These are phyloP conservation scores for Pichia sp. DNA, from an alignment of 1,139 yeast species.

Conservation along the genomic window DNA sequence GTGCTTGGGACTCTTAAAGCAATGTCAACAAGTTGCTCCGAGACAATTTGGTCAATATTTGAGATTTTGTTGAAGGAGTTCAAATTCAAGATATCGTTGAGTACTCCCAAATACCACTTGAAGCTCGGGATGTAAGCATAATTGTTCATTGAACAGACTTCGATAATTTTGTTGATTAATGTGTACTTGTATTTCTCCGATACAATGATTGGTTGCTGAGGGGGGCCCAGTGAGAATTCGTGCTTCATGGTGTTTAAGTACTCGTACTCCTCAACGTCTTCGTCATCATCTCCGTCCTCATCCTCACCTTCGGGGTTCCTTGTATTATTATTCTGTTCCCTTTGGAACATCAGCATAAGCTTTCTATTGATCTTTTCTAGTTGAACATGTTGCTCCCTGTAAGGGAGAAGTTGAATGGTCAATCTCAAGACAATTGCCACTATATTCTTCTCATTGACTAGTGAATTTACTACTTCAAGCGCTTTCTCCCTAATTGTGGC, in stretches of 20 bases:
- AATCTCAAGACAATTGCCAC: constrained; percentile 59
- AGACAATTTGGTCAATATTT: constrained; percentile 47
- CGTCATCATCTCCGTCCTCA: constrained; percentile 14
- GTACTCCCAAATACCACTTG: constrained; percentile 78
- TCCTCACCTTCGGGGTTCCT: too few relatives aligned
- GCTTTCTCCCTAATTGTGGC: constrained; percentile 80
- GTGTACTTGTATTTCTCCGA: constrained; percentile 56
- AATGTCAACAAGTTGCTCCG: constrained; percentile 65
- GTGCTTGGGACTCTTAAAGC: constrained; percentile 79
- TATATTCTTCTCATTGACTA: constrained; percentile 71
- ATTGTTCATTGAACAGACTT: constrained; percentile 53
- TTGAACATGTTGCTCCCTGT: constrained; percentile 26
- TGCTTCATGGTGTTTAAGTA: not conserved
- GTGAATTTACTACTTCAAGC: constrained; percentile 64
- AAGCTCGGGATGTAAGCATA: constrained; percentile 77
- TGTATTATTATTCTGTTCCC: constrained; percentile 17
- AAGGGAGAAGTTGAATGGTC: constrained; percentile 60
- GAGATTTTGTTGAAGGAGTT: constrained; percentile 26
- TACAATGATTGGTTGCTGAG: constrained; percentile 30
- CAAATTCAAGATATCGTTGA: constrained; percentile 57
- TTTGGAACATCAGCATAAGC: constrained; percentile 11
- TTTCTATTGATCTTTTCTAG: constrained; percentile 16
- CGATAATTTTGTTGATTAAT: constrained; percentile 48
- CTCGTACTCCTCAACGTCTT: not conserved
- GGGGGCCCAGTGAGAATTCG: constrained; percentile 6